A percentile compares a stretch with the other conserved stretches of the same genome.
Evolutionary conservation across 345 rosid species (phyloP).

Genomic region (Syzygium aqueum): DNA sequence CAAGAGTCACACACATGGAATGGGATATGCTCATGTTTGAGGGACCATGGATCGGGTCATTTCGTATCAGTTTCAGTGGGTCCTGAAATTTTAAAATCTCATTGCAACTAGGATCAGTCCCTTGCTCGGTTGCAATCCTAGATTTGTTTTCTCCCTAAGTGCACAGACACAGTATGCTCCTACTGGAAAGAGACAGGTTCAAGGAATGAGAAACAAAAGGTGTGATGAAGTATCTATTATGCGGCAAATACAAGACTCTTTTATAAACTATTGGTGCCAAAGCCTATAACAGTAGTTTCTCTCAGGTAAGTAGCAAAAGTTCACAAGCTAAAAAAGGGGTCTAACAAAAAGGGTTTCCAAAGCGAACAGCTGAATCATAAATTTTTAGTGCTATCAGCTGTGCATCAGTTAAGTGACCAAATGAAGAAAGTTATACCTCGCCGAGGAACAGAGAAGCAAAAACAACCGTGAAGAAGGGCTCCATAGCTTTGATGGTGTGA

Average conservation of each 20-base stretch:
- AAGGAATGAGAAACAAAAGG: not conserved
- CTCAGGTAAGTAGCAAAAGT: not conserved
- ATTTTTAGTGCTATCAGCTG: not conserved
- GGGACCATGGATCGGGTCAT: not conserved
- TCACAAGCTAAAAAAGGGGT: not conserved
- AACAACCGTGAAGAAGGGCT: constrained; percentile 82
- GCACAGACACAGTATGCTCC: not conserved
- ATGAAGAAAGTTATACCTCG: constrained; percentile 31
- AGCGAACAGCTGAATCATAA: not conserved
- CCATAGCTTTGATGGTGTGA: constrained; percentile 92
- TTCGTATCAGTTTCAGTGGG: not conserved
- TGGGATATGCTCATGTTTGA: not conserved
- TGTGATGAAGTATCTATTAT: not conserved
- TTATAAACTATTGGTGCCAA: not conserved
- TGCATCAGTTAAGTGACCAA: not conserved
- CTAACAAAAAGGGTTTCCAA: not conserved
- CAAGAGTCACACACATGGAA: not conserved
- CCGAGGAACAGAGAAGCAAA: constrained; percentile 55
- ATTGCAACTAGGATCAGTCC: not conserved
- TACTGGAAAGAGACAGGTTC: not conserved
- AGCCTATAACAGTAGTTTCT: not conserved
- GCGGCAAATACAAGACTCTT: not conserved
- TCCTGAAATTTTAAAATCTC: not conserved
- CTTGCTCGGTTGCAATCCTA: not conserved
- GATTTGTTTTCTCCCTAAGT: not conserved